Base-by-base conservation (phyloP, 768 basidiomycete species). In the Clavaria fumosa region DNA sequence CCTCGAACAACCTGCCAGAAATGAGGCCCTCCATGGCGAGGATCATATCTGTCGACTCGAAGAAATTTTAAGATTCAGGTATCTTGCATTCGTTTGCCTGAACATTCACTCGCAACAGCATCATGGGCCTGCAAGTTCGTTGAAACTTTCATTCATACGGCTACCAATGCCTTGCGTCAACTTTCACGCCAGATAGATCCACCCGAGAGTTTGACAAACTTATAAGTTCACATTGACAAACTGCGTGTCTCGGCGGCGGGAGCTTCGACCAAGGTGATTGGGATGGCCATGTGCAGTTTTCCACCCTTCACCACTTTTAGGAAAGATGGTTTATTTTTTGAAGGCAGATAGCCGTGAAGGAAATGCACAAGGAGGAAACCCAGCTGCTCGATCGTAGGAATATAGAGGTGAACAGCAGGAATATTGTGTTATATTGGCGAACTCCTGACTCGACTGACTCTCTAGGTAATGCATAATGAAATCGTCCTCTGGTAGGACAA, bases 401-500 rank as follows among this genome's bases (percentile, higher is more conserved):
- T 42, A 23, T 52, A 12, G 37, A 46, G 47, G 55, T 54, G 43
- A 40, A 46, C n/a, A n/a, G n/a, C n/a, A n/a, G n/a, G n/a, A n/a
- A n/a, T n/a, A n/a, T n/a, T n/a, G n/a, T n/a, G n/a, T n/a, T n/a
- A n/a, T n/a, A n/a, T n/a, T n/a, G n/a, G n/a, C n/a, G n/a, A n/a
- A n/a, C n/a, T n/a, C 38, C 4, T 6, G n/a, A n/a, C n/a, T n/a
- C n/a, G n/a, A 32, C 9, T 30, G 24, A 12, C 5, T 20, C 15
- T 19, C 14, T 44, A 69, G 66, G 48, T 59, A 26, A 62, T 69
- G 37, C 49, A 49, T 35, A 49, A 57, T 12, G 64, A 69, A 43
- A 62, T 64, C 12, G 49, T 53, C 9, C 61, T 67, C 37, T 67
- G 64, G 64, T 56, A n/a, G n/a, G n/a, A n/a, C n/a, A n/a, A n/a